Conservation (phyloP, 192 early-diverging fungal genomes). For the Dimargaris verticillata region DNA sequence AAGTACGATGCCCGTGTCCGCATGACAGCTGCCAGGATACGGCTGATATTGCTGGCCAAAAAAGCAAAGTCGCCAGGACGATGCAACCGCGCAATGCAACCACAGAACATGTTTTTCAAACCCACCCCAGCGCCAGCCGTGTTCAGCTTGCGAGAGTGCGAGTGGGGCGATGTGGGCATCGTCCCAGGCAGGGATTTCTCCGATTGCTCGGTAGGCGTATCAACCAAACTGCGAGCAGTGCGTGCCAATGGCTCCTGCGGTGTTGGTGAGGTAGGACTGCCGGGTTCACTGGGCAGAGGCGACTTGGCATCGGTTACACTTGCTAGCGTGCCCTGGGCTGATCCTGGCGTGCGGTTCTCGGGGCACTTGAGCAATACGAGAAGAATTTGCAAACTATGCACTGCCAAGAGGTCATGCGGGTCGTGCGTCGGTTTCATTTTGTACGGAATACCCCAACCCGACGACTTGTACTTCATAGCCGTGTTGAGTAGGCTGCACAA, state of each 20-base stretch:
- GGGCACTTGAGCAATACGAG: conserved; percentile 21
- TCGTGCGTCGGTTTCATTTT: conserved; percentile 66
- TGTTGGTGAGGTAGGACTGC: too few species aligned
- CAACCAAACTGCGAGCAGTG: too few species aligned
- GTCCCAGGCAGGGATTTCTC: too few species aligned
- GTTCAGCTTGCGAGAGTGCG: too few species aligned
- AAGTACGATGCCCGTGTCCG: conserved; percentile 22
- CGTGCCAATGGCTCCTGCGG: too few species aligned
- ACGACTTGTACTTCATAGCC: conserved; percentile 58
- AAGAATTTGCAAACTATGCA: conserved; percentile 48
- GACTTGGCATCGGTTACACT: too few species aligned
- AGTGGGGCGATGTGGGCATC: too few species aligned
- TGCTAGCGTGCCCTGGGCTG: too few species aligned
- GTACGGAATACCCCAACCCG: conserved; percentile 79
- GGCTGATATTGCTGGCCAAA: conserved; percentile 52
- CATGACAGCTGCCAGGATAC: conserved; percentile 72
- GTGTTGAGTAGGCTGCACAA: conserved; percentile 82
- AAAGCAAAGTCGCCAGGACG: conserved; percentile 69
- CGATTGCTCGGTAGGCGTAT: too few species aligned
- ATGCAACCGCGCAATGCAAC: conserved; percentile 68
- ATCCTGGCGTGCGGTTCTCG: too few species aligned
- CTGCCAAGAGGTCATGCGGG: conserved; percentile 51
- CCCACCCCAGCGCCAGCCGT: conserved; percentile 22
- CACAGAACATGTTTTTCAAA: conserved; percentile 53
- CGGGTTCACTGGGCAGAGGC: too few species aligned